Evolutionary conservation across 2,329 filamentous ascomycete genomes (phyloP).

Genomic region (Cercospora sojina): DNA sequence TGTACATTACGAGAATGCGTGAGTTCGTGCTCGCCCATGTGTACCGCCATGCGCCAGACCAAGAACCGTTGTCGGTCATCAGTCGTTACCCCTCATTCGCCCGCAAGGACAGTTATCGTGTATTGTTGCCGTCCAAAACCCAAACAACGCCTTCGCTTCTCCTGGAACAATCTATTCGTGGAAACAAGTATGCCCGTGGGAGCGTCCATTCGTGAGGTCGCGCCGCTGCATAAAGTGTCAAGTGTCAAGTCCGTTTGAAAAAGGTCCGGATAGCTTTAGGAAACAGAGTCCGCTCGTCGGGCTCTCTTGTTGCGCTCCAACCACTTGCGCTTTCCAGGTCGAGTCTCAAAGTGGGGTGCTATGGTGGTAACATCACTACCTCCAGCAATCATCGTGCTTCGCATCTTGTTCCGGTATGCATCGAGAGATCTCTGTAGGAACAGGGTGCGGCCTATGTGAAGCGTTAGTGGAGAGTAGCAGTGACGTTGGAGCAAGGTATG

Average conservation of each 20-base stretch:
- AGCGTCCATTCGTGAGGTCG: not conserved
- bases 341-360: slow-evolving; percentile 84
- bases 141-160: slow-evolving; percentile 8
- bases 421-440: slow-evolving; percentile 63
- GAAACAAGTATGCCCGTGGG: not conserved
- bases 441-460: slow-evolving; percentile 24
- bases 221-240: not conserved
- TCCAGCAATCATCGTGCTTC: slow-evolving; percentile 73
- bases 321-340: slow-evolving; percentile 73
- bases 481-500: slow-evolving; percentile 17
- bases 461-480: slow-evolving; percentile 12
- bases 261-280: not conserved
- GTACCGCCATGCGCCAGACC: not conserved
- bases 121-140: not conserved
- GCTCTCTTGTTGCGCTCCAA: slow-evolving; percentile 47
- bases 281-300: slow-evolving; percentile 24
- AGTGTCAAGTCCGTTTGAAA: not conserved
- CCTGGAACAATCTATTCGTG: not conserved
- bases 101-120: not conserved
- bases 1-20: slow-evolving; percentile 4
- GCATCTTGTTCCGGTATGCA: slow-evolving; percentile 89
- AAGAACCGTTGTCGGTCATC: not conserved
- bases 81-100: not conserved
- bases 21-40: not conserved
- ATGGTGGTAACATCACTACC: slow-evolving; percentile 72